These are phyloP conservation scores for Monosporozyma yasuniensis DNA, from an alignment of 805 yeast species.

Conservation along the genomic window DNA sequence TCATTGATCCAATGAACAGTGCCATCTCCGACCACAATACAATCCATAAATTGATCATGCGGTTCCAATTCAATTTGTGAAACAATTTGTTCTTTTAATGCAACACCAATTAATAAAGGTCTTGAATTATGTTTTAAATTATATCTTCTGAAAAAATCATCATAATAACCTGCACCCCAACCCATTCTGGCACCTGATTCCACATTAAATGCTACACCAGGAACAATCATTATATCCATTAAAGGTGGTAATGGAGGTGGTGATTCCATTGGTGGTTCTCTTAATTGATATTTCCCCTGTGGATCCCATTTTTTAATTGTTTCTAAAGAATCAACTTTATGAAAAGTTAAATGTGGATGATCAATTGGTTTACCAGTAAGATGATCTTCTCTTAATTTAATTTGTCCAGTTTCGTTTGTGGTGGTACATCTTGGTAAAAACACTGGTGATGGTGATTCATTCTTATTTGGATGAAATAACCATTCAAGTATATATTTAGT, in stretches of 20 bases:
- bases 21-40: slow-evolving; percentile 26
- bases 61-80: slow-evolving; percentile 18
- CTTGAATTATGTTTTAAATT: slow-evolving; percentile 11
- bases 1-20: slow-evolving; percentile 7
- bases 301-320: slow-evolving; percentile 47
- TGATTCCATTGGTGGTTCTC: slow-evolving; percentile 47
- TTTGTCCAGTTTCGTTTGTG: slow-evolving; percentile 26
- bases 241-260: slow-evolving; percentile 23
- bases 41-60: slow-evolving; percentile 28
- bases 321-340: slow-evolving; percentile 35
- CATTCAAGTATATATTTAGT: slow-evolving; percentile 46
- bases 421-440: slow-evolving; percentile 49
- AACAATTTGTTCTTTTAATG: slow-evolving; percentile 24
- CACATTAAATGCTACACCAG: slow-evolving; percentile 68
- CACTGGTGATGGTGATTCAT: slow-evolving; percentile 29
- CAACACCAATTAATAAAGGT: slow-evolving; percentile 26
- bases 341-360: slow-evolving; percentile 47
- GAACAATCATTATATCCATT: slow-evolving; percentile 68
- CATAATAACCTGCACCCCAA: slow-evolving; percentile 92
- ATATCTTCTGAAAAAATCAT: slow-evolving; percentile 56
- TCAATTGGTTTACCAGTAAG: slow-evolving; percentile 7
- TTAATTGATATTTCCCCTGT: slow-evolving; percentile 54
- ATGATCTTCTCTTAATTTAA: slow-evolving; percentile 13
- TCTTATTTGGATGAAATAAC: slow-evolving; percentile 40
- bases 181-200: slow-evolving; percentile 53